phyloP scores from a whole-genome alignment of 805 yeast genomes.

The Candida orba region DNA sequence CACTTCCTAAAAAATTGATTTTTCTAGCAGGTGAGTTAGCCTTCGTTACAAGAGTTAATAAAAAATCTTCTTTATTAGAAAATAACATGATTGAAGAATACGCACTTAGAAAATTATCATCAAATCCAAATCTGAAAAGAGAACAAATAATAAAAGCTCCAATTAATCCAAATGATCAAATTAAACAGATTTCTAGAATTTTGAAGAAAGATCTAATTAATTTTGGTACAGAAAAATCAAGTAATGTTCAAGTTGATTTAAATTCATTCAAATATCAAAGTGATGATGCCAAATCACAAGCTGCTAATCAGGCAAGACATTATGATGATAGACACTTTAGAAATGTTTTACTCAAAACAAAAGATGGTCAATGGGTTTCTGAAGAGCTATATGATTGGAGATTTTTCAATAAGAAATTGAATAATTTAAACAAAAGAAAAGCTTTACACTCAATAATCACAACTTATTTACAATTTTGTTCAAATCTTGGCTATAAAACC shows the following conservation, averaged over 20 bases:
- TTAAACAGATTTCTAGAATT: constrained; percentile 22
- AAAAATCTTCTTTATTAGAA: constrained; percentile 25
- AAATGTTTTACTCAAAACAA: constrained; percentile 26
- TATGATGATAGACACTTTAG: constrained; percentile 27
- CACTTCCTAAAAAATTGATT: constrained; percentile 36
- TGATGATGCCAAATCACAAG: constrained; percentile 23
- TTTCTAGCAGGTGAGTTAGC: constrained; percentile 37
- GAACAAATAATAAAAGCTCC: constrained; percentile 27
- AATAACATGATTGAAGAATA: constrained; percentile 30
- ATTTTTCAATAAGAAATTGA: constrained; percentile 43
- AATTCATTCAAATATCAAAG: constrained; percentile 23
- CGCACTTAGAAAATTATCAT: constrained; percentile 24
- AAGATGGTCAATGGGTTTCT: constrained; percentile 27
- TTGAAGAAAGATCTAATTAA: constrained; percentile 26
- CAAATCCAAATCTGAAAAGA: constrained; percentile 15
- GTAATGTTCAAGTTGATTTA: constrained; percentile 14
- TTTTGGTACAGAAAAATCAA: constrained; percentile 15
- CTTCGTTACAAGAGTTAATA: constrained; percentile 29
- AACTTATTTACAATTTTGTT: constrained; percentile 38
- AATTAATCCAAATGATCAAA: constrained; percentile 21
- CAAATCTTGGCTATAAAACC: constrained; percentile 34
- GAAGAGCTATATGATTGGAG: constrained; percentile 57
- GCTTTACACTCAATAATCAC: constrained; percentile 40
- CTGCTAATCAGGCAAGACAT: constrained; percentile 27
- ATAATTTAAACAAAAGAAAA: constrained; percentile 31